Evolutionary conservation across 2,329 filamentous ascomycete genomes (phyloP).

Genomic region (Colletotrichum coccodes): DNA sequence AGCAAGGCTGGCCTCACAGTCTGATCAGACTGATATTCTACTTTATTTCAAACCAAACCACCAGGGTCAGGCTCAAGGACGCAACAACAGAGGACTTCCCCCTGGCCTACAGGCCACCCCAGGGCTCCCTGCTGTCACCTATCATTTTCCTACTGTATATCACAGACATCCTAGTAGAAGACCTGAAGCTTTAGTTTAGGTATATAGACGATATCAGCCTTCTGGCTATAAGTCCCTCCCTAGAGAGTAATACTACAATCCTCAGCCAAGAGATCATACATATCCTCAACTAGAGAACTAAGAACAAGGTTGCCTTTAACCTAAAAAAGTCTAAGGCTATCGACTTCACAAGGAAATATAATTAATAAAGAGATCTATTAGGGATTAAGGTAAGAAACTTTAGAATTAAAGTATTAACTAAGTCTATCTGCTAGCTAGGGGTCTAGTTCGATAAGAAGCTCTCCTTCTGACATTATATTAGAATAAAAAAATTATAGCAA

Average conservation of each 20-base stretch:
- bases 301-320: neutral
- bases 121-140: slow-evolving; percentile 17
- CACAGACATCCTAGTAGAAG: neutral
- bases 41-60: neutral
- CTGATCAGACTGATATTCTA: neutral
- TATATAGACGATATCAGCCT: neutral
- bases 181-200: neutral
- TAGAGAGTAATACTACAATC: neutral
- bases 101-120: neutral
- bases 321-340: neutral
- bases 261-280: neutral
- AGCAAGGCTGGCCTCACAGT: slow-evolving; percentile 6
- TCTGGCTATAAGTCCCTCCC: neutral
- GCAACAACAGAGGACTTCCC: neutral
- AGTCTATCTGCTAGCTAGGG: neutral
- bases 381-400: neutral
- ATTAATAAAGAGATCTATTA: neutral
- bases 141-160: slow-evolving; percentile 19
- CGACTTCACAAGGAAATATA: neutral
- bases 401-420: neutral
- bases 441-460: neutral
- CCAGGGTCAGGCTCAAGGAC: neutral
- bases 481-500: neutral
- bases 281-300: neutral
- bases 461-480: neutral